A percentile compares a stretch with the other conserved stretches of the same genome.
These are phyloP conservation scores for Saprolegnia diclina DNA, from an alignment of 352 stramenopile genomes.

Conservation along the genomic window DNA sequence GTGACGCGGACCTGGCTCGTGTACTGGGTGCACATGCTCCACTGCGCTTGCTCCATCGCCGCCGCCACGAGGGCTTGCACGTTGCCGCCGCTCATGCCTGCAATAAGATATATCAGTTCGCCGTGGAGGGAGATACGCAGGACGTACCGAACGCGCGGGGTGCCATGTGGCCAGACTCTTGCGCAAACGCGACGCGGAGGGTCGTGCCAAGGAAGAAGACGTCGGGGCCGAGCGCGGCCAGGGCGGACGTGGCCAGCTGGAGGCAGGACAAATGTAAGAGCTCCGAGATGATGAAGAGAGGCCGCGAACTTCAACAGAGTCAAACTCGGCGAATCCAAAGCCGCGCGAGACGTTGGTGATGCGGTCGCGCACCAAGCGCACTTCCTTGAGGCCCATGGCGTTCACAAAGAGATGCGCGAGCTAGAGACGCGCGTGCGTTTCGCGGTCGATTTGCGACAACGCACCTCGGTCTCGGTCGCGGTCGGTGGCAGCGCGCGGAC, in stretches of 20 bases:
- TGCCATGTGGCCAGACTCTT: constrained; percentile 31
- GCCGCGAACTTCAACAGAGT: constrained; percentile 47
- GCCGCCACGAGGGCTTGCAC: constrained; percentile 50
- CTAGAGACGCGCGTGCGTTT: constrained; percentile 33
- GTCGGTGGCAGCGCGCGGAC: constrained; percentile 65
- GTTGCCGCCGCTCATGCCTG: not conserved
- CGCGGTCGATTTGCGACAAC: no score
- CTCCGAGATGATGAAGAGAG: not conserved
- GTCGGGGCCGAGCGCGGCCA: constrained; percentile 31
- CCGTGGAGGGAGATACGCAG: not conserved
- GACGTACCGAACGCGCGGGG: constrained; percentile 14
- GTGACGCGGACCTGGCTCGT: constrained; percentile 30
- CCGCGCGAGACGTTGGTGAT: constrained; percentile 54
- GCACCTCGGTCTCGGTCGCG: constrained; percentile 75
- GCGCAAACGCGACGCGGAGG: constrained; percentile 56
- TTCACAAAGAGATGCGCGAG: constrained; percentile 67
- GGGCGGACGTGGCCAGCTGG: constrained; percentile 34
- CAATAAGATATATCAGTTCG: not conserved
- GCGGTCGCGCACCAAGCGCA: constrained; percentile 70
- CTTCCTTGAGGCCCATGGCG: constrained; percentile 57
- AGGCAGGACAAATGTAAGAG: constrained; percentile 17
- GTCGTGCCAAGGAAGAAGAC: constrained; percentile 37
- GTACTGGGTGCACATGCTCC: constrained; percentile 64
- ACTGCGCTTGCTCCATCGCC: constrained; percentile 75
- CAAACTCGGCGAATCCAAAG: constrained; percentile 79